Evolutionary conservation across 495 filamentous ascomycete species (phyloP).

Genomic region (Melanomma pulvis-pyrius): DNA sequence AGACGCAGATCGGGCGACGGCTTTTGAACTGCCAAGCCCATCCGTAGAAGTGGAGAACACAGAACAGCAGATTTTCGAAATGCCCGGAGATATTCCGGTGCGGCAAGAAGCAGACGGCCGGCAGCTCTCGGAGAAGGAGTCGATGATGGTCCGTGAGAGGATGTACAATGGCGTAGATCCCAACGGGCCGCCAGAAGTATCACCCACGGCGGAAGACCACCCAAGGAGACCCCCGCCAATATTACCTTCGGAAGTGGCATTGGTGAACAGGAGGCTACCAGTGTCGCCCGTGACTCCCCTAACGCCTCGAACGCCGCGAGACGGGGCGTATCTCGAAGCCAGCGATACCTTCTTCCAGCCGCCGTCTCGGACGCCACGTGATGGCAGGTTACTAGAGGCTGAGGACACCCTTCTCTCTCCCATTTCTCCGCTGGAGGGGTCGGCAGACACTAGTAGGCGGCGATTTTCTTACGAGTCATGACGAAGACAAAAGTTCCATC

Average conservation of each 20-base stretch:
- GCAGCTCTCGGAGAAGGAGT: constrained; percentile 44
- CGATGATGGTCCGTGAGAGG: constrained; percentile 43
- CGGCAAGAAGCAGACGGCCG: constrained; percentile 43
- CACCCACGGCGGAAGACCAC: constrained; percentile 24
- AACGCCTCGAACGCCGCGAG: constrained; percentile 29
- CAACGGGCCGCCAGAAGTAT: background rate
- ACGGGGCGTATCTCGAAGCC: constrained; percentile 27
- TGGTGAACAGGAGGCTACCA: constrained; percentile 26
- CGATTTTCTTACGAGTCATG: constrained; percentile 38
- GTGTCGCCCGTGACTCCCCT: constrained; percentile 16
- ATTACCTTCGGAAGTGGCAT: constrained; percentile 28
- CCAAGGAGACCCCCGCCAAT: constrained; percentile 28
- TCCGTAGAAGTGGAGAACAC: constrained; percentile 40
- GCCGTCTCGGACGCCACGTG: constrained; percentile 15
- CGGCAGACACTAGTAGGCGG: constrained; percentile 24
- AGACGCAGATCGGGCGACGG: constrained; percentile 4
- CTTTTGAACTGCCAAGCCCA: constrained; percentile 26
- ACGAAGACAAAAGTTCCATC: constrained; percentile 25
- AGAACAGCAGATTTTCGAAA: constrained; percentile 45
- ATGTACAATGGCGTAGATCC: constrained; percentile 46
- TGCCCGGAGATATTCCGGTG: constrained; percentile 44
- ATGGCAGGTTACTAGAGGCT: constrained; percentile 28
- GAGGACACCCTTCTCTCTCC: constrained; percentile 36
- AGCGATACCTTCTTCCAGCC: constrained; percentile 35
- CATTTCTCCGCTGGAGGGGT: constrained; percentile 32